phyloP scores from a whole-genome alignment of 352 stramenopile species.

The Phytophthora pinifolia region DNA sequence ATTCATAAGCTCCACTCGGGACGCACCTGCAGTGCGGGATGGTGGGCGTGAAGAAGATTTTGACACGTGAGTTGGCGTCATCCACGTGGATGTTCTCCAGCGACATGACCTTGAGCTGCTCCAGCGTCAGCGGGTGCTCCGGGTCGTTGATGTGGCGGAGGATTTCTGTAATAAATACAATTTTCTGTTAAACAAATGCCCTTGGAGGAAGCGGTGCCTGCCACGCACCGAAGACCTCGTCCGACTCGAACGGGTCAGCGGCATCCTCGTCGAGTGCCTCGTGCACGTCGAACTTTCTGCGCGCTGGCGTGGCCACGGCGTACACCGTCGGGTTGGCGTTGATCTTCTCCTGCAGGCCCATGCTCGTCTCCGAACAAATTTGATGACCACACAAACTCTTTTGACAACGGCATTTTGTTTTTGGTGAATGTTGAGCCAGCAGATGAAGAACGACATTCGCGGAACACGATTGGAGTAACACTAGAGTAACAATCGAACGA shows the following conservation, averaged over 20 bases:
- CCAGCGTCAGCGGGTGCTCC: conserved; percentile 92
- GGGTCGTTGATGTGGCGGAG: conserved; percentile 92
- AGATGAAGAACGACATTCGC: no score
- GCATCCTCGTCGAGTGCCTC: conserved; percentile 60
- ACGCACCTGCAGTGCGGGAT: conserved; percentile 94
- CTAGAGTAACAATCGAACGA: no score
- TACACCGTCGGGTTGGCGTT: conserved; percentile 90
- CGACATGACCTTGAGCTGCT: conserved; percentile 93
- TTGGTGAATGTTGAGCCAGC: no score
- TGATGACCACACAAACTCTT: no score
- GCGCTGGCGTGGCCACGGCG: conserved; percentile 54
- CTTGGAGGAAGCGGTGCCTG: not conserved
- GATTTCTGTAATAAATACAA: conserved; percentile 49
- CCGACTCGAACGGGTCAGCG: conserved; percentile 77
- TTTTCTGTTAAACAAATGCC: conserved; percentile 5
- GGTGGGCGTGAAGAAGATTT: conserved; percentile 92
- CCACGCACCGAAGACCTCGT: conserved; percentile 84
- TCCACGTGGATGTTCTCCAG: conserved; percentile 91
- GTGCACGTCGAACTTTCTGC: conserved; percentile 68
- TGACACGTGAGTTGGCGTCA: conserved; percentile 74
- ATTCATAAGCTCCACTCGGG: not conserved
- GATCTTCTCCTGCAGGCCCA: conserved; percentile 82
- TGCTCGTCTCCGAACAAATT: conserved; percentile 32
- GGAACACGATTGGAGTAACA: no score
- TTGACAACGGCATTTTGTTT: no score